These are phyloP conservation scores for Suhomyces panamericanus DNA, from an alignment of 1,139 yeast species.

Conservation along the genomic window DNA sequence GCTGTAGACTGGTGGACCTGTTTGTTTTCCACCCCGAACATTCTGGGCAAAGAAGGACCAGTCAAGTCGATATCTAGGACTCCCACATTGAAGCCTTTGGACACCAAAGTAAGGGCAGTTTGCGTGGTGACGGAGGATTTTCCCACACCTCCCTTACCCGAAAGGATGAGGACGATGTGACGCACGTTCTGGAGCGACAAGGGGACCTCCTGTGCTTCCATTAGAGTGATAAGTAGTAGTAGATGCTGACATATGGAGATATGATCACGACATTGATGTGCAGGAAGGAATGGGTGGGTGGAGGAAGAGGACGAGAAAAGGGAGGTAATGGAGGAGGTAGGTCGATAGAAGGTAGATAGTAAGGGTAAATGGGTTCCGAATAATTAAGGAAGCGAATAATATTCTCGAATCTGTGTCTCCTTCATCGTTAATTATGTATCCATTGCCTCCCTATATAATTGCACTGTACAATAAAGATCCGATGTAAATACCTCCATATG, in stretches of 20 bases:
- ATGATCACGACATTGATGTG: not conserved
- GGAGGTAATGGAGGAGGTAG: not conserved
- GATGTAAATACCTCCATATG: no score
- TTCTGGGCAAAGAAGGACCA: conserved; percentile 94
- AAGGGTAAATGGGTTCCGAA: no score
- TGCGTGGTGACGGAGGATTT: conserved; percentile 95
- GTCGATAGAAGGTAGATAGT: no score
- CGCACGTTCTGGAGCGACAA: conserved; percentile 60
- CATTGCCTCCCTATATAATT: not conserved
- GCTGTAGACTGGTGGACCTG: conserved; percentile 79
- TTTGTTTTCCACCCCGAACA: conserved; percentile 84
- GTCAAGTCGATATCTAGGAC: conserved; percentile 93
- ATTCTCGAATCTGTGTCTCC: no score
- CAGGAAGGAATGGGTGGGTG: not conserved
- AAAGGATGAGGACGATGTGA: conserved; percentile 55
- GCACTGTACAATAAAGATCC: no score
- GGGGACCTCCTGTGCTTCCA: conserved; percentile 38
- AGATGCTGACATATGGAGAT: not conserved
- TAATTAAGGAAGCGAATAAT: no score
- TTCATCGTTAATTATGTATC: no score
- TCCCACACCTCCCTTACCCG: conserved; percentile 72
- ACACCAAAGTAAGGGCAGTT: conserved; percentile 73
- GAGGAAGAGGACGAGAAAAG: not conserved
- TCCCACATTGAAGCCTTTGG: conserved; percentile 77
- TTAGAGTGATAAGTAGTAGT: not conserved